Percentiles rank a stretch among this genome's conserved stretches.
phyloP scores from a whole-genome alignment of 176 grass and related monocot genomes.

The Lolium perenne region DNA sequence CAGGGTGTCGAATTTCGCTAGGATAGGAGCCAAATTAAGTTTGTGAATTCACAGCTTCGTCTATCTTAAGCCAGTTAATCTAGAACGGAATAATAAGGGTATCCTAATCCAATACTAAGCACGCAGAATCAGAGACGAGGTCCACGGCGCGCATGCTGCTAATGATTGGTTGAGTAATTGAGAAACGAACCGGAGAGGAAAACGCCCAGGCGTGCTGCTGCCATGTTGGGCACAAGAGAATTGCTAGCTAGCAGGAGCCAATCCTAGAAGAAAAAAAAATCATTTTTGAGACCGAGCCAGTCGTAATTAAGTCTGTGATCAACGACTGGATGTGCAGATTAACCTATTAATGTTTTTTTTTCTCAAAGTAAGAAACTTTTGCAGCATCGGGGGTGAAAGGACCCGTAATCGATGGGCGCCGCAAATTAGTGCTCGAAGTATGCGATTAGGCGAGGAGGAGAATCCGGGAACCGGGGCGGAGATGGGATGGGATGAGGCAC shows the following conservation, averaged over 20 bases:
- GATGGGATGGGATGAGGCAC: background rate
- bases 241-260: background rate
- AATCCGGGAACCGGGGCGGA: too few species aligned
- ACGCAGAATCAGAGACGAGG: background rate
- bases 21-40: conserved; percentile 24
- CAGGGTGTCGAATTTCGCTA: background rate
- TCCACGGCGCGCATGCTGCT: background rate
- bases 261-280: too few species aligned
- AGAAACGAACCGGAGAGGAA: background rate
- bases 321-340: background rate
- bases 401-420: background rate
- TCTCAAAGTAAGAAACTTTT: too few species aligned
- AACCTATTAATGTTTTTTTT: background rate
- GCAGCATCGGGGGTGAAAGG: background rate
- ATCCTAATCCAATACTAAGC: background rate
- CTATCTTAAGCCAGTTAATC: background rate
- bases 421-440: too few species aligned
- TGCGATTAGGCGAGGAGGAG: too few species aligned
- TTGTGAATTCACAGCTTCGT: background rate
- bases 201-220: background rate
- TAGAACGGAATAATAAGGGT: background rate
- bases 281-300: too few species aligned
- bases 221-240: too few species aligned
- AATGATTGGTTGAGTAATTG: background rate
- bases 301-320: background rate